Conservation (phyloP, 164 flowering plant species). For the Santalum album region DNA sequence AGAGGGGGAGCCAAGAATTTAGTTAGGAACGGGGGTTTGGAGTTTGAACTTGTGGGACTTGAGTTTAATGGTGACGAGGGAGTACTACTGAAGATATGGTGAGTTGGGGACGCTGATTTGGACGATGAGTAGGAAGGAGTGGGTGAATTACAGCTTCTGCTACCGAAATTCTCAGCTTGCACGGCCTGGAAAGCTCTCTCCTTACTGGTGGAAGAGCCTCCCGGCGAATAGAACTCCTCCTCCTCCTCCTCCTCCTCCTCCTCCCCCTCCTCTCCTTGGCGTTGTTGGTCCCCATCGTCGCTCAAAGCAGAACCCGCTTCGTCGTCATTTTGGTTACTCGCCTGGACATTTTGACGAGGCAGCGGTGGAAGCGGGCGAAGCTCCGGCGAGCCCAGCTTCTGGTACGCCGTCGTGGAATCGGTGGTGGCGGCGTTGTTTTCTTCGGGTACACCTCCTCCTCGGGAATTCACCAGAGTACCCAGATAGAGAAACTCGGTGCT, state of each 20-base stretch:
- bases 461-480: constrained; percentile 29
- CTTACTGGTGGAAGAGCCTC: constrained; percentile 24
- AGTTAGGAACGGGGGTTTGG: constrained; percentile 17
- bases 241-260: constrained; percentile 18
- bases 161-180: constrained; percentile 10
- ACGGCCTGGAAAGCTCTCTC: constrained; percentile 5
- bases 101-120: no score
- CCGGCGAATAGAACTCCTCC: constrained; percentile 40
- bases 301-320: background rate
- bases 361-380: constrained; percentile 37
- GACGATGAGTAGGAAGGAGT: constrained; percentile 20
- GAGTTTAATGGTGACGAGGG: constrained; percentile 16
- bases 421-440: background rate
- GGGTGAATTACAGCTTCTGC: constrained; percentile 18
- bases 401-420: constrained; percentile 10
- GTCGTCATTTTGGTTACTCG: constrained; percentile 3
- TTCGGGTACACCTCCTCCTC: background rate
- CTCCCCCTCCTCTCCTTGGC: constrained; percentile 2
- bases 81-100: no score
- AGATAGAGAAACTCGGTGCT: constrained; percentile 45
- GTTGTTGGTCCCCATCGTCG: no score
- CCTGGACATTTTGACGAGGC: constrained; percentile 12
- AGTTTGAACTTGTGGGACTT: constrained; percentile 18
- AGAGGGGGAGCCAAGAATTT: constrained; percentile 19
- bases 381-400: constrained; percentile 36